Evolutionary conservation across 768 basidiomycete genomes (phyloP).

Genomic region (Rhodotorula diobovata): DNA sequence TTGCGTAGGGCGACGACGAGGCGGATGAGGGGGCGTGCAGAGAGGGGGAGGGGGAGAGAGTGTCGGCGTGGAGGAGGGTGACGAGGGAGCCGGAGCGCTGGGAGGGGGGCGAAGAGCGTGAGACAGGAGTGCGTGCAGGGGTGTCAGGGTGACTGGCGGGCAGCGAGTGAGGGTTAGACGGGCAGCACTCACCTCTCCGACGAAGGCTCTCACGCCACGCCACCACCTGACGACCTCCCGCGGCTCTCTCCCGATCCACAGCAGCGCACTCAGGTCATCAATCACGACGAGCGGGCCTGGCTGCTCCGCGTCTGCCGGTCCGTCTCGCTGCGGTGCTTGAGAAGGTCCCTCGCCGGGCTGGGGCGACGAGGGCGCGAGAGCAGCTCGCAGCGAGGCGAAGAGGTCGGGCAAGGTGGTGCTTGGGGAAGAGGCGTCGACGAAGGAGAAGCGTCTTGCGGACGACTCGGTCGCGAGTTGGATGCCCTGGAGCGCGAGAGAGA

Average conservation of each 20-base stretch:
- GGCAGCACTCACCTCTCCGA: not conserved
- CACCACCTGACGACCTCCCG: constrained; percentile 9
- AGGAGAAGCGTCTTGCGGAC: not conserved
- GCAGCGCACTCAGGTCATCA: constrained; percentile 29
- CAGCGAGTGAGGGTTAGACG: not conserved
- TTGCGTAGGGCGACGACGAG: not conserved
- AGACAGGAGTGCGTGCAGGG: not conserved
- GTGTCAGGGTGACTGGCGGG: not conserved
- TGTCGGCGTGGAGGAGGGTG: constrained; percentile 24
- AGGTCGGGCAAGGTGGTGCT: not conserved
- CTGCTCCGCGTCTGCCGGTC: not conserved
- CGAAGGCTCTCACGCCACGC: not conserved
- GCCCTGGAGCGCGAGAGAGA: not conserved
- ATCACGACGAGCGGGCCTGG: constrained; percentile 14
- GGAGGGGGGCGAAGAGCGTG: not conserved
- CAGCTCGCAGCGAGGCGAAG: not conserved
- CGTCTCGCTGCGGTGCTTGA: no score
- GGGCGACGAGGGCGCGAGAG: not conserved
- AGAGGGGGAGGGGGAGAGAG: constrained; percentile 13
- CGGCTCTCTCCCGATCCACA: constrained; percentile 11
- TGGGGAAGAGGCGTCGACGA: constrained; percentile 1
- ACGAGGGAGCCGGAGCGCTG: constrained; percentile 16
- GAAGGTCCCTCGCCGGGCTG: not conserved
- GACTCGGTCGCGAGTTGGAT: constrained; percentile 18
- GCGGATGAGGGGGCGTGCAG: not conserved